Evolutionary conservation across 192 early-diverging fungal genomes (phyloP), one percentile per base, ranked within the genome.

Genomic region (Coemansia umbellata): DNA sequence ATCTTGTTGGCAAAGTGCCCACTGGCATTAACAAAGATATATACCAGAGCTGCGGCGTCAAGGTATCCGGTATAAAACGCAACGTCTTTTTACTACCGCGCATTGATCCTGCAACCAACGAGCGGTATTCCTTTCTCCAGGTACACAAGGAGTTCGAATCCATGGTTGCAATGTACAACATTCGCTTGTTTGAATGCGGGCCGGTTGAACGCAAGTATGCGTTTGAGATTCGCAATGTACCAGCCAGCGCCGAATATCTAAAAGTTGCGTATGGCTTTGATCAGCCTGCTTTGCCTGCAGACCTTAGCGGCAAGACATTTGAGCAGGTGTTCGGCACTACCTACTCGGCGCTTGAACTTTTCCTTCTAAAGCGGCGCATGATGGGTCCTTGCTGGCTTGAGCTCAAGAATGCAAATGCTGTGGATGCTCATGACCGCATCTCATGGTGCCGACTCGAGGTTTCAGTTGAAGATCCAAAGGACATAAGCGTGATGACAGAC

Each of bases 321-420:
- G 83, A 83, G 53, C 88, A 85, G 47, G 77, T 91, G 3, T 98
- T 99, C 81, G 97, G 95, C 10, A 78, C 88, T 4, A 82, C 85
- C 36, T 92, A 91, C 10, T 84, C 74, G 33, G 87, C 92, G 1
- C 73, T 97, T n/a, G 97, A 99, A 70, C 82, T 90, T 21, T 87
- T 99, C 40, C 62, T 98, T n/a, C 81, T 95, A 19, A 93, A 98
- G 69, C 82, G 94, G 18, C 85, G 91, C 49, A 70, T 99, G 22
- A 98, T 93, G 92, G 97, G 97, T 1, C 97, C 97, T 5, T 88
- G 86, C 50, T 99, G 97, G 97, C 71, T 99, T 0, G 61, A 79
- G 11, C 81, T 97, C 23, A 74, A 67, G 30, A 53, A 89, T 17
- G 80, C 86, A 0, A 22, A 26, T n/a, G 35, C 21, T 10, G 58